Conservation (phyloP, 192 early-diverging fungal species). For the Coemansia sp. region DNA sequence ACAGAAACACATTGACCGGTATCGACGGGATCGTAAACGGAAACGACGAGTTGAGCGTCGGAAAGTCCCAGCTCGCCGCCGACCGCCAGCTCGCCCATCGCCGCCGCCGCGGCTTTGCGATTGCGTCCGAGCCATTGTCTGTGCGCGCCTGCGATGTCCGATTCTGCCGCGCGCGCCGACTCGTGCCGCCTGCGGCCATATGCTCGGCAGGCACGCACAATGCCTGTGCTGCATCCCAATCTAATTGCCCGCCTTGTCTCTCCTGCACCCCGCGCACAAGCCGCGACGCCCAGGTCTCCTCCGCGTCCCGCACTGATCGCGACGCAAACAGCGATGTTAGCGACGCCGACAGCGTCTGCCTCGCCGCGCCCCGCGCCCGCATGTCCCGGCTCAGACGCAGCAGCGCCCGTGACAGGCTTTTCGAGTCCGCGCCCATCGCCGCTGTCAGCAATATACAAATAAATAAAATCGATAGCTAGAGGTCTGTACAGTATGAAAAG, state of each 20-base stretch:
- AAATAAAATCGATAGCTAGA: conserved; percentile 1
- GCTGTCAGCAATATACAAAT: background rate
- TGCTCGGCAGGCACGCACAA: background rate
- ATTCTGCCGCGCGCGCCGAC: background rate
- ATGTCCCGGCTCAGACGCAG: conserved; percentile 24
- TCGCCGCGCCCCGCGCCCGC: conserved; percentile 9
- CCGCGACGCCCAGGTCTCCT: conserved; percentile 7
- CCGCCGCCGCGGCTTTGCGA: conserved; percentile 10
- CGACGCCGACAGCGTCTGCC: conserved; percentile 4
- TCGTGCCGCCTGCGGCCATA: background rate
- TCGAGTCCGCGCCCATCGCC: conserved; percentile 44
- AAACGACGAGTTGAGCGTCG: conserved; percentile 49
- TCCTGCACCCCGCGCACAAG: conserved; percentile 11
- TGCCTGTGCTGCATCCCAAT: background rate
- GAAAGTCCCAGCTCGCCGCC: conserved; percentile 41
- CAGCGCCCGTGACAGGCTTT: conserved; percentile 32
- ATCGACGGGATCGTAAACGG: conserved; percentile 50
- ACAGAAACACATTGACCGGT: conserved; percentile 30
- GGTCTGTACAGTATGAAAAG: too few relatives aligned
- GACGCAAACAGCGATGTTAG: background rate
- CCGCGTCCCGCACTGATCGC: background rate
- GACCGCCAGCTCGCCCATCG: conserved; percentile 27
- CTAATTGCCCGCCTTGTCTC: conserved; percentile 13
- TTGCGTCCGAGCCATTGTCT: background rate
- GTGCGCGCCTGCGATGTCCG: background rate